Base-by-base conservation (phyloP, 164 flowering plant species). In the Annona cherimola region DNA sequence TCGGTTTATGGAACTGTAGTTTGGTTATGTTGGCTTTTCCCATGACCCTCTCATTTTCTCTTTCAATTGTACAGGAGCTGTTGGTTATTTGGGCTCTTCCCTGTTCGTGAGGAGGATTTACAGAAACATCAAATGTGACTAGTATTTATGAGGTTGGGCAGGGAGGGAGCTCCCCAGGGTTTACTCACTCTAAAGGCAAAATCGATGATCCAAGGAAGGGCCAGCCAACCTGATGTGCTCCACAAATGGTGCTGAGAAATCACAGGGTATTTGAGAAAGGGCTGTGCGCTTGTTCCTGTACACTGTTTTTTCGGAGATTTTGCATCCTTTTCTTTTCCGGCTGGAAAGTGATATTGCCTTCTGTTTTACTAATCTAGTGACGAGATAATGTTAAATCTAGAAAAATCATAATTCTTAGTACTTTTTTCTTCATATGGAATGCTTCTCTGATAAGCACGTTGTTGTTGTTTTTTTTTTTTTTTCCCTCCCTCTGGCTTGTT, bases 91-190 rank as follows among this genome's bases (percentile, higher is more conserved):
- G 74, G 98, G 94, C 55, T 89, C 98, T 11, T 84, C 85, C 59
- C 76, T 90, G 71, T 93, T 91, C 71, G 96, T 93, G 69, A 83
- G 96, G 76, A 88, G 96, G 88, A 93, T 93, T 73, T 93, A 93
- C 86, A 89, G 93, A 80, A 91, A 93, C 82, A 93, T 93, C 81
- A 93, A 91, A 73, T 90, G 98, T 79, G 98, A 93, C 76, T 90
- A 86, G 71, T 57, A 57, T 35, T 59, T 9, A 45, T 4, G 9
- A 59, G 35, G 57, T 20, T n/a, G 59, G 19, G 11, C 1, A 60
- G 3, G 6, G 19, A 45, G 57, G 9, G 57, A 41, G 59, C 64
- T 73, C 19, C 50, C 40, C 42, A 18, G 64, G 40, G 40, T 18
- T 54, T 6, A 12, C 16, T 63, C 40, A 63, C 0, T 18, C n/a